Evolutionary conservation across 805 yeast species (phyloP).

Genomic region (Nakazawaea populi): DNA sequence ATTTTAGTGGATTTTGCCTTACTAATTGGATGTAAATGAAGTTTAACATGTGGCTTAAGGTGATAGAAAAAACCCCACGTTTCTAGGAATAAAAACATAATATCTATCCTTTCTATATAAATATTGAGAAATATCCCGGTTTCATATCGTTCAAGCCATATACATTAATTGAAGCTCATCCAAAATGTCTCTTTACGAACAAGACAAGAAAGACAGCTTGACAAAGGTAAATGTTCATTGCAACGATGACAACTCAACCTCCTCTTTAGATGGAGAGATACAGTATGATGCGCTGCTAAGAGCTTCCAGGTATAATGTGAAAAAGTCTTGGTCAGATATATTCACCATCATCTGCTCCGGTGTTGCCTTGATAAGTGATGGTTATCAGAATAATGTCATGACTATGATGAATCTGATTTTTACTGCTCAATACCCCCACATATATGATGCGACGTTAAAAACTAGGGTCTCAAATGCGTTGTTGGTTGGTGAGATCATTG

Average conservation of each 20-base stretch:
- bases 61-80: too few species aligned
- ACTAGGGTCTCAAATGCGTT: slow-evolving; percentile 68
- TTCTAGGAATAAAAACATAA: too few species aligned
- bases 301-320: slow-evolving; percentile 15
- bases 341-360: slow-evolving; percentile 61
- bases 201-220: not conserved
- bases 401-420: slow-evolving; percentile 60
- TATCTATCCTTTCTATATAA: too few species aligned
- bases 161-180: not conserved
- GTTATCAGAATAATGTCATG: slow-evolving; percentile 72
- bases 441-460: slow-evolving; percentile 38
- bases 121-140: too few species aligned
- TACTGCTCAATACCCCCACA: slow-evolving; percentile 36
- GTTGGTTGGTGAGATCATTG: slow-evolving; percentile 64
- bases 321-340: slow-evolving; percentile 28
- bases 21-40: too few species aligned
- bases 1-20: too few species aligned
- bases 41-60: too few species aligned
- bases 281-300: slow-evolving; percentile 16
- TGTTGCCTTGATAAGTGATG: slow-evolving; percentile 71
- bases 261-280: not conserved
- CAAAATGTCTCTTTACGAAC: not conserved
- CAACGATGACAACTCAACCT: not conserved
- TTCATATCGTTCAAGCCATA: too few species aligned
- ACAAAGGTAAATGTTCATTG: not conserved